Evolutionary conservation across 2,329 filamentous ascomycete species (phyloP), one percentile per base, ranked within the genome.

Genomic region (Arthrocladium fulminans): DNA sequence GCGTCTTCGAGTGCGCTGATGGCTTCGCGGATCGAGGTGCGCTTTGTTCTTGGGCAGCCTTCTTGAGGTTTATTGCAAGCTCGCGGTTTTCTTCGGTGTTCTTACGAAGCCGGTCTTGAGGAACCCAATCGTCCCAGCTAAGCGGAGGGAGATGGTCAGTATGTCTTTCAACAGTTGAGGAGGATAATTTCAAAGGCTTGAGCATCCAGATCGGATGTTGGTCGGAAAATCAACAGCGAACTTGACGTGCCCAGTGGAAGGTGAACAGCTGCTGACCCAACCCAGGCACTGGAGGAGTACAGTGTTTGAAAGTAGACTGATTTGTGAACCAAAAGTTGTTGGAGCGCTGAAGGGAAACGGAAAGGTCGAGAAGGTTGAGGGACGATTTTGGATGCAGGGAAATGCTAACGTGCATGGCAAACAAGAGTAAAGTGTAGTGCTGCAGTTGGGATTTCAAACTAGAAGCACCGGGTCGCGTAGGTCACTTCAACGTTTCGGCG

Each of bases 51-150:
- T 7, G 62, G 56, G 41, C 63, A 61, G 67, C 70, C 55, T 63
- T 64, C 54, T 68, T 67, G 39, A 74, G 63, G 48, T 69, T 70
- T 32, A 66, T 63, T 19, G 90, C 88, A 30, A 98, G 77, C 63
- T 94, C 88, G 63, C 87, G 86, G 70, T 97, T 96, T 69, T 97
- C 92, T 49, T 94, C 88, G 45, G 83, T 95, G 65, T 90, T 84
- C 70, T 96, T 96, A 63, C 89, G 84, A 52, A 98, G 83, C 57
- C 92, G 86, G 65, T 97, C 90, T 67, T 88, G 83, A 19, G 86
- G 80, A 38, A 97, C 92, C 90, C 90, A 97, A 71, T 98, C 92
- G 71, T 98, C 92, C 92, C 92, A 98, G 54, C 82, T 86, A 61
- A 55, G 29, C 35, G 4, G 15, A 22, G 9, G 17, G 23, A 20